Evolutionary conservation across 495 filamentous ascomycete species (phyloP), one percentile per base, ranked within the genome.

Genomic region (Penicillium diatomitis): DNA sequence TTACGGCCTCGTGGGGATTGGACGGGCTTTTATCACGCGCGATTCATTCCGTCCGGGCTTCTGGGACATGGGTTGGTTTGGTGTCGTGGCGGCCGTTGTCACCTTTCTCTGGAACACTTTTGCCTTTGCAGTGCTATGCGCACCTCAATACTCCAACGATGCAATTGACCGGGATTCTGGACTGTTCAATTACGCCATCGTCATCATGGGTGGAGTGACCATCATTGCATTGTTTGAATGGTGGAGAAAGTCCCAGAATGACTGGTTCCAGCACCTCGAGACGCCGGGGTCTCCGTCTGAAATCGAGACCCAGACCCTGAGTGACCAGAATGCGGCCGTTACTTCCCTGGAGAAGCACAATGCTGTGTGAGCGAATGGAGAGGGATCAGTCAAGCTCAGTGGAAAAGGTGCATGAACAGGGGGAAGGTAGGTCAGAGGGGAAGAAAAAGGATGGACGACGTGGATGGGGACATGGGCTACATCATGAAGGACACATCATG

Each of bases 101-200:
- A 68, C 64, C 3, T 68, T 68, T 32, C 32, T 66, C 38, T 68
- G 64, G 64, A 68, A 68, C 46, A 57, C 60, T 1, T 68, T 68
- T 38, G 61, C 61, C 2, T 68, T 68, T 32, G 47, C 64, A 3
- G 63, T 68, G 2, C 63, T 68, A 28, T 68, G 64, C 32, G 54
- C 64, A 2, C 64, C 64, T n/a, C 47, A 62, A 36, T 68, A 68
- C 49, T 52, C 61, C 12, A 45, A 68, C 44, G 47, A 11, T 20
- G 36, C 45, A 2, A 65, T 68, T 30, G 51, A 61, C 37, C 6
- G 47, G 10, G 61, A 68, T 8, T 55, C 64, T 0, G 56, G 57
- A 20, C 41, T 65, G 8, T 66, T 68, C 53, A 68, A 68, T 39
- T 68, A 68, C 35, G 58, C 60, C 3, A 68, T 68, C 29, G 64